Evolutionary conservation across 371 early-diverging fungal genomes (phyloP).

Genomic region (Blastocladiella emersonii): DNA sequence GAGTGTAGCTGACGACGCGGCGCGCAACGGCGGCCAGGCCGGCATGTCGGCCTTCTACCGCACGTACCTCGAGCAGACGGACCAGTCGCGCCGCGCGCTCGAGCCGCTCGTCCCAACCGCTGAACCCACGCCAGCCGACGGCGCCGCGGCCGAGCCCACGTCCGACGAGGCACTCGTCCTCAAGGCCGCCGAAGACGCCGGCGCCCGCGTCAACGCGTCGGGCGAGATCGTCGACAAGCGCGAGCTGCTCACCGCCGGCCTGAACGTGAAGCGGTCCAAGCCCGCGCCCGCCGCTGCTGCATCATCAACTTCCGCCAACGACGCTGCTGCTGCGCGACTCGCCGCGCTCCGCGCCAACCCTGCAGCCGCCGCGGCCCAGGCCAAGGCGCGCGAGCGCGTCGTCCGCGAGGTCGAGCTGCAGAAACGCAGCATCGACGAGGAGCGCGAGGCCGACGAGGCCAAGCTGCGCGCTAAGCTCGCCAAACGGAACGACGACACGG

Average conservation of each 20-base stretch:
- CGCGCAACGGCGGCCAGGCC: not conserved
- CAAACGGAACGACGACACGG: constrained; percentile 49
- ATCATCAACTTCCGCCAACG: too few species aligned
- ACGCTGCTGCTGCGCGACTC: too few species aligned
- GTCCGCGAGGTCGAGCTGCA: constrained; percentile 24
- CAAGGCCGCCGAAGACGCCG: constrained; percentile 18
- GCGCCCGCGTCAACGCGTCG: constrained; percentile 49
- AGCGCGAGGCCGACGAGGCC: constrained; percentile 35
- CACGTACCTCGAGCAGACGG: constrained; percentile 24
- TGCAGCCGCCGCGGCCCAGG: not conserved
- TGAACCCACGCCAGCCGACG: constrained; percentile 11
- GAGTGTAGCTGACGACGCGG: constrained; percentile 1
- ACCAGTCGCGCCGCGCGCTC: constrained; percentile 16
- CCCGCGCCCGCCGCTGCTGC: constrained; percentile 7
- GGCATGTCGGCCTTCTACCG: constrained; percentile 26
- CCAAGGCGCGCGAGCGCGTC: constrained; percentile 14
- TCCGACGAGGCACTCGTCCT: too few species aligned
- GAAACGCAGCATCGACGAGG: constrained; percentile 19
- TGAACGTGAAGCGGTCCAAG: constrained; percentile 46
- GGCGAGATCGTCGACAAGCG: constrained; percentile 69
- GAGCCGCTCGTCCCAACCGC: constrained; percentile 1
- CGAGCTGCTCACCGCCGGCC: constrained; percentile 55
- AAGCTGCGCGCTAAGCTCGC: constrained; percentile 35
- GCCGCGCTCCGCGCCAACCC: too few species aligned
- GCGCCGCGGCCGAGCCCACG: constrained; percentile 15